Percentiles rank a stretch among this genome's conserved stretches.
These are phyloP conservation scores for Linderina pennispora DNA, from an alignment of 192 early-diverging fungal species.

Conservation along the genomic window DNA sequence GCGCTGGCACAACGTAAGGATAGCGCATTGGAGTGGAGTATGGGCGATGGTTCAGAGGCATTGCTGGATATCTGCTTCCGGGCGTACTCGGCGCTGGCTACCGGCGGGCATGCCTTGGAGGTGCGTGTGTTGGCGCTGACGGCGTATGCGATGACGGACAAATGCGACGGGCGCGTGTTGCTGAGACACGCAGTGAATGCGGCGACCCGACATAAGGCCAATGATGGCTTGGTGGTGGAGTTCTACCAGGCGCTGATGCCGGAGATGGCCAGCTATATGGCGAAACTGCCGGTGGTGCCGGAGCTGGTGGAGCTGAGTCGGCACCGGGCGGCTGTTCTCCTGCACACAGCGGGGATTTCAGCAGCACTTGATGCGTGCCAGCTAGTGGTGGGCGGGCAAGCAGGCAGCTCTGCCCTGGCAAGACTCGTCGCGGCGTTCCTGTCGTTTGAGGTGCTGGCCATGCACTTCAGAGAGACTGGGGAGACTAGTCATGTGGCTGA, in stretches of 20 bases:
- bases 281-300: too few species aligned
- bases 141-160: slow-evolving; percentile 21
- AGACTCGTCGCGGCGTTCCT: slow-evolving; percentile 2
- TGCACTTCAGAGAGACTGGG: too few species aligned
- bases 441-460: too few species aligned
- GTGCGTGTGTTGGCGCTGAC: slow-evolving; percentile 19
- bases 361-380: slow-evolving; percentile 8
- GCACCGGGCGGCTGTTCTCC: slow-evolving; percentile 2
- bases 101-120: neutral
- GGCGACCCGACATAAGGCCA: slow-evolving; percentile 1
- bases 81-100: slow-evolving; percentile 33
- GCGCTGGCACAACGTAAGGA: slow-evolving; percentile 2
- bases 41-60: slow-evolving; percentile 16
- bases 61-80: slow-evolving; percentile 29
- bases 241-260: neutral
- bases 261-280: neutral
- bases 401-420: neutral
- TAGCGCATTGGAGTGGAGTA: slow-evolving; percentile 33
- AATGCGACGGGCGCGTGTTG: slow-evolving; percentile 28
- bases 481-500: neutral
- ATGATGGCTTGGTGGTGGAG: too few species aligned
- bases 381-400: neutral
- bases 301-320: slow-evolving; percentile 33
- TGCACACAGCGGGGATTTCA: neutral
- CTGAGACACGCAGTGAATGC: slow-evolving; percentile 21